Evolutionary conservation across 2,329 filamentous ascomycete species (phyloP), one percentile per base, ranked within the genome.

Genomic region (Emmonsia crescens): DNA sequence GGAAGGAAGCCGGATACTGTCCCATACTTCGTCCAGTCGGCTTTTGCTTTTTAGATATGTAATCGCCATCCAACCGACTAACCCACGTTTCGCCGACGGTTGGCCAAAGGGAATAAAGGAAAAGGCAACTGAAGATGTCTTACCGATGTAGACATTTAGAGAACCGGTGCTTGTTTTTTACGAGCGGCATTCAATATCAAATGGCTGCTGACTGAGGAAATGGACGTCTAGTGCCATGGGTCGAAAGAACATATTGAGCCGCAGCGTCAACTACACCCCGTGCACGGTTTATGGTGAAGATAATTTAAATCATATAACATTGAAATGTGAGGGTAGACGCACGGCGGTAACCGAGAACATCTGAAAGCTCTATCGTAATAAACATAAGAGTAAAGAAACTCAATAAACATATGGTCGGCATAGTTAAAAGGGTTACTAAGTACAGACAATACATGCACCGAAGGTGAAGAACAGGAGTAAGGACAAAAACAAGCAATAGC

Each of bases 401-500:
- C 9, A 38, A 31, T 33, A 29, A 38, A n/a, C 10, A 14, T 8
- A 21, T 38, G 9, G 52, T 21, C 19, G 12, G n/a, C 31, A 24
- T 55, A 38, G 52, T 38, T 55, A 38, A 38, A 46, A 55, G 1
- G n/a, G 52, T 38, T 55, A 38, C 33, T 55, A 55, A 14, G 31
- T 55, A 55, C 52, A 36, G n/a, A 38, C 31, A 55, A 55, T 55
- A 55, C 52, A 55, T 38, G 52, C 52, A 38, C 40, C n/a, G 52
- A 24, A 55, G 33, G 10, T n/a, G 55, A 57, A 44, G 40, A 57
- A 27, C 8, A 36, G 40, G 33, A 31, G 48, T 3, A 12, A 55
- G 38, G 48, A 19, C 31, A 52, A 60, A 46, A 31, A 48, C 24
- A 59, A 55, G 27, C 5, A 60, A 54, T 44, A 44, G 8, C 42